Evolutionary conservation across 257 asterid genomes (phyloP), one percentile per base, ranked within the genome.

Genomic region (Henckelia pumila): DNA sequence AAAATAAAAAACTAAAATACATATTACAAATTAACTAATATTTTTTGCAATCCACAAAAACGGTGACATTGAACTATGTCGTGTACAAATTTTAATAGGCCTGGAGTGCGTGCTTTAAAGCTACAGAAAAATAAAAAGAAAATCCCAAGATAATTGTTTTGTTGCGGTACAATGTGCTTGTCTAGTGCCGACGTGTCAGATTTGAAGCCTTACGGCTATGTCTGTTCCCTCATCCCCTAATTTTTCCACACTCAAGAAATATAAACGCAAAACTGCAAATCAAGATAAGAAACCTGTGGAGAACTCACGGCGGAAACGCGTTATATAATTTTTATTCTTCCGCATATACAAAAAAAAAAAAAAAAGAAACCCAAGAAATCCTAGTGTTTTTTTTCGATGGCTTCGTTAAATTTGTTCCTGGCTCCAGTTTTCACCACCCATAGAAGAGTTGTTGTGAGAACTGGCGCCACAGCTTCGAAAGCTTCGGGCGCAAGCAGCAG

Each of bases 201-300:
- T 50, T 68, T 20, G 71, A 50, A 85, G 64, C 92, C 89, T 59
- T 69, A 73, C 71, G 75, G 52, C 57, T 47, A 21, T 53, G 68
- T 81, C 61, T 76, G 68, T 56, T 47, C 35, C 30, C 40, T 57
- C 7, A 1, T 9, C 22, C 64, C 61, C 55, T 73, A 22, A 37
- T 73, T 65, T 56, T 44, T 53, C 19, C 59, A n/a, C 59, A 52
- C 17, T 7, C 26, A 59, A 63, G 61, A 40, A 47, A 28, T n/a
- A 32, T 19, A 52, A 47, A 13, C 5, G 16, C 16, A 4, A 4
- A 60, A 61, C 3, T 16, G 7, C 10, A 30, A 75, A 71, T 64
- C 79, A 76, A 70, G 98, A 92, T 92, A 89, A 92, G 85, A 73
- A 76, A 81, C 86, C 80, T 81, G 96, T 85, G 96, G 92, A 70